These are phyloP conservation scores for Coccomyxa sp. DNA, from an alignment of 139 green algal species.

Conservation along the genomic window DNA sequence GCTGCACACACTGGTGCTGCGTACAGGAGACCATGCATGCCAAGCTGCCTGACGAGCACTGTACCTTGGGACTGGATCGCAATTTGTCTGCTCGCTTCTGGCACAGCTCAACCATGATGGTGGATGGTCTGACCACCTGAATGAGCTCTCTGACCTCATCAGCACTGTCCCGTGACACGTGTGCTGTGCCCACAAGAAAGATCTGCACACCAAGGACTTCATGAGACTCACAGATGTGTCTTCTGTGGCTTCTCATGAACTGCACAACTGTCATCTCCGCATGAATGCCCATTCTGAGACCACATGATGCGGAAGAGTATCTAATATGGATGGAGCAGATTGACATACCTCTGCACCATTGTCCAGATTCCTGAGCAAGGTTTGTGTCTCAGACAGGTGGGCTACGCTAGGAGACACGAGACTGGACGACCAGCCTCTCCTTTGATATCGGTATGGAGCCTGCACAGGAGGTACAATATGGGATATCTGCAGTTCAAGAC, in stretches of 20 bases:
- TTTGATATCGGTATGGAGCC: background rate
- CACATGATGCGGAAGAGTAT: background rate
- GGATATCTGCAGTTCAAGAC: background rate
- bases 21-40: too few relatives aligned
- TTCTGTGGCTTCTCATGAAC: too few relatives aligned
- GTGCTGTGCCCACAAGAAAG: slow-evolving; percentile 50
- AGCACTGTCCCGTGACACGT: slow-evolving; percentile 34
- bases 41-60: background rate
- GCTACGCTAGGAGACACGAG: background rate
- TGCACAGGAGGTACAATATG: background rate
- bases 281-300: too few relatives aligned
- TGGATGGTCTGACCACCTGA: slow-evolving; percentile 29
- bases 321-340: background rate
- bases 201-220: too few relatives aligned
- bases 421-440: background rate
- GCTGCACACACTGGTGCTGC: background rate
- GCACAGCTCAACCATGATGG: slow-evolving; percentile 54
- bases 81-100: slow-evolving; percentile 20
- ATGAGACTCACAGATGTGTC: too few relatives aligned
- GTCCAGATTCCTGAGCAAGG: slow-evolving; percentile 35
- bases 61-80: background rate
- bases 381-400: slow-evolving; percentile 22
- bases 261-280: too few relatives aligned
- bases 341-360: slow-evolving; percentile 38
- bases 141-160: slow-evolving; percentile 48